Evolutionary conservation across 2,329 filamentous ascomycete species (phyloP), one percentile per base, ranked within the genome.

Genomic region (Geosmithia putterillii): DNA sequence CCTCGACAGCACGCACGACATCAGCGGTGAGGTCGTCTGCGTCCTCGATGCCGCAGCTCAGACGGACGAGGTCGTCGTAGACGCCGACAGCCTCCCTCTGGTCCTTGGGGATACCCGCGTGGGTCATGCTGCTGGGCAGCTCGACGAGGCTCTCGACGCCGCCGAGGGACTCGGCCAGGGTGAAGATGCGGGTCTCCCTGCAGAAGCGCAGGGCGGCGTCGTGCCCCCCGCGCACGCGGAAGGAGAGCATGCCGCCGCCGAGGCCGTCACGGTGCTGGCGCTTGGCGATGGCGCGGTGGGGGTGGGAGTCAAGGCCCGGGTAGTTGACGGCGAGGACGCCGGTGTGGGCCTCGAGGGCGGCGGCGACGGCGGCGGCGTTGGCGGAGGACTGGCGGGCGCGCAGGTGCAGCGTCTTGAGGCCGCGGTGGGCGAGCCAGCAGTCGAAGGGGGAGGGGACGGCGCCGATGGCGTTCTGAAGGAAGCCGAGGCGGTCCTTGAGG

Each of bases 391-490:
- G 87, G 49, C 84, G 79, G 9, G 86, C 90, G 54, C 92, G 85
- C 40, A 98, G 75, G 65, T 98, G 92, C 37, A 98, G 77, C 4
- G 92, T 98, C 74, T 98, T 98, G 53, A 95, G 76, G 52, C 92
- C 92, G 50, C 92, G 83, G 69, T 98, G 92, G 41, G 92, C 92
- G 50, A 98, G 85, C 92, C 92, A 98, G 68, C 83, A 88, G 72
- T 98, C 92, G 58, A 98, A 98, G 36, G 92, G 76, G 1, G 86
- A 94, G 42, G 92, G 92, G 4, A 98, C 84, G 48, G 90, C 90
- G 49, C 92, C 92, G 52, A 95, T 94, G 52, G 92, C 92, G 67
- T 98, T 98, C 63, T 98, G 92, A 35, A 98, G 75, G 73, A 96
- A 98, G 42, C 78, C 71, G 19, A 98, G 76, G 37, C 86, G 80